These are phyloP conservation scores for Biscogniauxia marginata DNA, from an alignment of 2,329 filamentous ascomycete genomes.

Conservation along the genomic window DNA sequence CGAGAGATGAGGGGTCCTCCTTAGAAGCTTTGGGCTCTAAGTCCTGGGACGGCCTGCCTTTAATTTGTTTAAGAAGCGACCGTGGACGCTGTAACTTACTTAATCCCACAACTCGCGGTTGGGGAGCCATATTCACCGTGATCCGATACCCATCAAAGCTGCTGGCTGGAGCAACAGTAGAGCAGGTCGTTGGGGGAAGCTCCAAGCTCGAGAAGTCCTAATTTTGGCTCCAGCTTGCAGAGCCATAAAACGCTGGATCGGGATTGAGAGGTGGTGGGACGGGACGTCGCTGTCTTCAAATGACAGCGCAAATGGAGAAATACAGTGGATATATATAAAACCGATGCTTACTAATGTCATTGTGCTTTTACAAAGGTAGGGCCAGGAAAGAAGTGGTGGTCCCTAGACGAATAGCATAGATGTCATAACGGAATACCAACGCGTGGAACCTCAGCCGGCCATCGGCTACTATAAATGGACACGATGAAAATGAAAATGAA, in stretches of 20 bases:
- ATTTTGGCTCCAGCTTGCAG: no score
- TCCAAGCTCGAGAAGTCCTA: neutral
- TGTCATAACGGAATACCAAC: neutral
- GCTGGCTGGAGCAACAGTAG: neutral
- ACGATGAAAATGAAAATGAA: neutral
- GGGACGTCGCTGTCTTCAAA: neutral
- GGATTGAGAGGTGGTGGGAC: no score
- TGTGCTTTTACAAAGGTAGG: neutral
- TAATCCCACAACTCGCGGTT: conserved; percentile 16
- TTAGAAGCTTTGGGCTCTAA: conserved; percentile 2
- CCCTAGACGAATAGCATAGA: neutral
- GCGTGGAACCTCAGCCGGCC: neutral
- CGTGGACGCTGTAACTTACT: conserved; percentile 8
- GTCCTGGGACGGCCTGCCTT: conserved; percentile 5
- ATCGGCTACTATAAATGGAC: neutral
- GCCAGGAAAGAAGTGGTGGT: neutral
- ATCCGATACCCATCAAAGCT: neutral
- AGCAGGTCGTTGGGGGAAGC: neutral
- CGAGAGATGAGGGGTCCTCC: conserved; percentile 2
- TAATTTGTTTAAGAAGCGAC: conserved; percentile 11
- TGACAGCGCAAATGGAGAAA: neutral
- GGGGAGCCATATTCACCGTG: neutral
- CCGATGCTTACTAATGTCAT: neutral
- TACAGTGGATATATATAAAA: neutral
- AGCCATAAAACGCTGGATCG: no score